A percentile compares a stretch with the other conserved stretches of the same genome.
Conservation (phyloP, 2,329 filamentous ascomycete genomes). For the Sclerotinia trifoliorum region DNA sequence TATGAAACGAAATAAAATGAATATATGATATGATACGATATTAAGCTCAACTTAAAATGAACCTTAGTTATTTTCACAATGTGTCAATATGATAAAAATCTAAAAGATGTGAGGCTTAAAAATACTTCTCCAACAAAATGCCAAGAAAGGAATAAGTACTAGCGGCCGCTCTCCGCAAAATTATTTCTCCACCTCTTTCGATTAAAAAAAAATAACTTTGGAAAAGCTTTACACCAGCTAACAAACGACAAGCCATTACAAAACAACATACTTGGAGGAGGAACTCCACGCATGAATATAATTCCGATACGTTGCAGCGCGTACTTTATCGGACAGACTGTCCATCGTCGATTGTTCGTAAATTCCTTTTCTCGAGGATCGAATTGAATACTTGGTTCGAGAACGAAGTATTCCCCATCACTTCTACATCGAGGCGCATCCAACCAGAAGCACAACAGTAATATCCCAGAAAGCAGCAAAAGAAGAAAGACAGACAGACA, state of each 20-base stretch:
- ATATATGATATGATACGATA: background rate
- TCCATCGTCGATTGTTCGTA: background rate
- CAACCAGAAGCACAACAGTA: no score
- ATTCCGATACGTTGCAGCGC: background rate
- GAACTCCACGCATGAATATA: background rate
- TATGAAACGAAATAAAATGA: background rate
- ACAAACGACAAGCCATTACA: background rate
- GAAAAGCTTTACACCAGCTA: background rate
- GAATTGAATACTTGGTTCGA: background rate
- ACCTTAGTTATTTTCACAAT: background rate
- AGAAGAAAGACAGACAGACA: background rate
- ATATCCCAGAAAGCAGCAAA: background rate
- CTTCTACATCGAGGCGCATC: background rate
- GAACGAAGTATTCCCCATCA: background rate
- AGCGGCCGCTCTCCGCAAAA: slow-evolving; percentile 13
- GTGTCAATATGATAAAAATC: background rate
- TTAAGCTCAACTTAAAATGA: background rate
- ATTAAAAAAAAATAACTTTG: background rate
- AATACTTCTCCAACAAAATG: background rate
- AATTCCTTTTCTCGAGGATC: background rate
- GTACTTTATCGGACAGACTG: background rate
- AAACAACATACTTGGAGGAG: background rate
- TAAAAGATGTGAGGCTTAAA: background rate
- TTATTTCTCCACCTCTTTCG: slow-evolving; percentile 11
- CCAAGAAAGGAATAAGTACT: background rate